Base-by-base conservation (phyloP, 208 protist genomes). In the Acanthamoeba lenticulata region DNA sequence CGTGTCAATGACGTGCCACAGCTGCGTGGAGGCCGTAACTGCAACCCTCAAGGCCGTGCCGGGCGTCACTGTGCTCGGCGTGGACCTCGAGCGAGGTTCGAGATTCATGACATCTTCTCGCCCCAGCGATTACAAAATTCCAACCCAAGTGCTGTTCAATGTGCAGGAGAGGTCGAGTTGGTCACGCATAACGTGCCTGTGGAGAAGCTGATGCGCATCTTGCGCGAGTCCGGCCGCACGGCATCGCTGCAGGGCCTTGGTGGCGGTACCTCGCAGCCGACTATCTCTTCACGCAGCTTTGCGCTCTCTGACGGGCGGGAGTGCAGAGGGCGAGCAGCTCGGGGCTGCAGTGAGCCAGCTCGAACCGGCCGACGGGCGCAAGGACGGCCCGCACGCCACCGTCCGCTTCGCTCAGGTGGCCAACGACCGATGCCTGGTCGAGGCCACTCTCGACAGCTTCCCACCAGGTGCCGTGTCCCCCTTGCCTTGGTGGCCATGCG, bases 331-430 rank as follows among this genome's bases (percentile, higher is more conserved):
- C 24, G 44, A 85, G 74, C 74, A 85, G 44, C n/a, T 57, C 15
- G 74, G 74, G 21, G 49, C 74, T 21, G 74, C 74, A 15, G 74
- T 85, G 44, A 55, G 74, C 44, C 74, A 85, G 74, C 74, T 85
- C 9, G 74, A 85, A 29, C 74, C 74, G 38, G 45, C 45, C 44
- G 44, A 85, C 21, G 74, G 74, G 2, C 32, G 74, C 19, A 47
- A 55, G 42, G 67, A 77, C 5, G 74, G 74, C 3, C 74, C 74
- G 11, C 74, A 85, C 38, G 74, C 44, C 44, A 85, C 74, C 27
- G 74, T 85, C 19, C 74, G 74, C 19, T 55, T 85, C 45, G 74
- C 74, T 15, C 74, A 85, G 74, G n/a, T 85, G 0, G 5, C 74
- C 15, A 38, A 11, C 45, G 74, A 85, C 24, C 38, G 74, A 32